Evolutionary conservation across 768 basidiomycete species (phyloP), one percentile per base, ranked within the genome.

Genomic region (Kwoniella europaea): DNA sequence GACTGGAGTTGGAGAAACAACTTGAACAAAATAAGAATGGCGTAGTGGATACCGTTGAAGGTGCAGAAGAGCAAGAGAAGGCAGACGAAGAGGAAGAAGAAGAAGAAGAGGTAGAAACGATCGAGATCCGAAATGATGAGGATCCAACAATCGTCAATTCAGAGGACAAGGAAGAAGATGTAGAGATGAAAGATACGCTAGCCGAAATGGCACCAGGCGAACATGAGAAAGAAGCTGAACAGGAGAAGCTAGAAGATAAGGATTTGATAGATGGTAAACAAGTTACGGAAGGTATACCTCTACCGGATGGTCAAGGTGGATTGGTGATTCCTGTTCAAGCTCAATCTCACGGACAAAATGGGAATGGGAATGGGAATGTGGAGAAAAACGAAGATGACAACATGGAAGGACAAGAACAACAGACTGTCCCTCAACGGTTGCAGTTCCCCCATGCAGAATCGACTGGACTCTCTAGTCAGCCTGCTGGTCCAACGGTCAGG

Each of bases 221-320:
- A 61, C 42, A 61, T 44, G 59, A 35, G 13, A 43, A 61, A 61
- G 59, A 61, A 43, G 59, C 59, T 61, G 42, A 22, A 12, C 35
- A 18, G 42, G 59, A 61, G 10, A 35, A 43, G 15, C 2, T 43
- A 61, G 18, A 43, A 2, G 59, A 61, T 61, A n/a, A 44, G 46
- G 43, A 61, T 43, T 20, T 61, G 9, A 9, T 61, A 12, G 42
- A 61, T 7, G 59, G 59, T n/a, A 61, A 43, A 61, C 59, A 61
- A 22, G 13, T 63, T 24, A 63, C 63, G 15, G 44, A 67, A 35
- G 65, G 65, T 18, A 29, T n/a, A 52, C 75, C 75, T 7, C n/a
- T 66, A 35, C 43, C 75, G 10, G 75, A 76, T 65, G 75, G 75
- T 7, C 56, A 59, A 57, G 72, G 75, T 16, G 75, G 75, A 50